Base-by-base conservation (phyloP, 2,329 filamentous ascomycete genomes). In the Dothistroma septosporum region DNA sequence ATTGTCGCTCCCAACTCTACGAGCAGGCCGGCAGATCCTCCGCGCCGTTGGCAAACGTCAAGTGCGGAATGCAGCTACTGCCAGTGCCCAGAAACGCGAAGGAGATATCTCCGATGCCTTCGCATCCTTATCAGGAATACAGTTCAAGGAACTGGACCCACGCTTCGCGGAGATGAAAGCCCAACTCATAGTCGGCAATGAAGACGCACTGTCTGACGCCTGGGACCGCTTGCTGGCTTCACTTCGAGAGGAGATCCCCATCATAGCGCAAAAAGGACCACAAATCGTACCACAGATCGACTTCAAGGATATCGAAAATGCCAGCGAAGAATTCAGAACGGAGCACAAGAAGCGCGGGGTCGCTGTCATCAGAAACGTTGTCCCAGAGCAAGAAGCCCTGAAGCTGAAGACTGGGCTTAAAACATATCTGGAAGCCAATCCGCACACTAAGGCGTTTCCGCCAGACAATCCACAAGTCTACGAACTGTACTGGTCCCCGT, bases 261-360 rank as follows among this genome's bases (percentile, higher is more conserved):
- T 75, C 41, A 80, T 82, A 33, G 72, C 74, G 14, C 73, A 76
- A 61, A 70, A 73, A 14, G 76, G 78, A 11, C 75, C 77, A 11
- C 74, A 72, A 16, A 69, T 77, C 48, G 74, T 82, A 16, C 79
- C 79, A 0, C 74, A 79, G 60, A 80, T 82, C 41, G 68, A 79
- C 56, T 81, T 78, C 70, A 74, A 75, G 32, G 77, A 81, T 49
- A 71, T 82, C 47, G 68, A 70, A 32, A 62, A 77, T 57, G 79
- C 82, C 55, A 80, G 83, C 2, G 76, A 80, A 24, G 76, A 80
- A 1, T 89, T 89, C 71, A 79, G 77, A 56, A 76, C 77, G 53
- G 82, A 83, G 68, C 77, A 87, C 55, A 80, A 80, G 67, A 84
- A 85, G 68, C 82, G 86, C 35, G 79, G 79, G 19, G 79, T 81